Evolutionary conservation across 2,329 filamentous ascomycete genomes (phyloP).

Genomic region (Elsinoe arachidis): DNA sequence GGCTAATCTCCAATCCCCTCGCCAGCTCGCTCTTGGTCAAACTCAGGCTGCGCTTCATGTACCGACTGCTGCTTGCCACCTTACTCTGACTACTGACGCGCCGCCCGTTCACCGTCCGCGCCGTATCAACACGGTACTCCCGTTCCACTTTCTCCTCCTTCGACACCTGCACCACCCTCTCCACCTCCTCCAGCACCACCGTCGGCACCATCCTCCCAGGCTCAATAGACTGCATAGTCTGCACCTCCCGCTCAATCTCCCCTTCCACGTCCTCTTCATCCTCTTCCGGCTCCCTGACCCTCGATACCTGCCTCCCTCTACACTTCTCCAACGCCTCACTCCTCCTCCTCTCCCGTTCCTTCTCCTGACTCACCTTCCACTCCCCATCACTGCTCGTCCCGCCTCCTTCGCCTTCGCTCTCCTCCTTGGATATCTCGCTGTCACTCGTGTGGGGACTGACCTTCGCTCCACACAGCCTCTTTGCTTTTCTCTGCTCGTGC

Average conservation of each 20-base stretch:
- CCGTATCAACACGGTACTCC: too few relatives aligned
- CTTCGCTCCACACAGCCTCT: background rate
- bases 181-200: too few relatives aligned
- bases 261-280: background rate
- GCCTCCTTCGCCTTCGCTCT: background rate
- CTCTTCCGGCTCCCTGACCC: background rate
- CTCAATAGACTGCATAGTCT: background rate
- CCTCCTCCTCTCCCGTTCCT: background rate
- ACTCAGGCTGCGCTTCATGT: too few relatives aligned
- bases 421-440: background rate
- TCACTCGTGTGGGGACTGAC: slow-evolving; percentile 3
- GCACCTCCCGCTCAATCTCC: background rate
- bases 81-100: too few relatives aligned
- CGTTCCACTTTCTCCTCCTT: too few relatives aligned
- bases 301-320: background rate
- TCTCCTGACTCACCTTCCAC: background rate
- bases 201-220: background rate
- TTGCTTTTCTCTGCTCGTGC: slow-evolving; percentile 12
- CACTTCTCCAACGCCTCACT: background rate
- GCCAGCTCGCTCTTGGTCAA: too few relatives aligned
- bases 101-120: too few relatives aligned
- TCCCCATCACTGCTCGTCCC: background rate
- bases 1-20: too few relatives aligned
- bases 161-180: too few relatives aligned
- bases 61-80: too few relatives aligned